Evolutionary conservation across 2,329 filamentous ascomycete species (phyloP).

Genomic region (Neofusicoccum umdonicola): DNA sequence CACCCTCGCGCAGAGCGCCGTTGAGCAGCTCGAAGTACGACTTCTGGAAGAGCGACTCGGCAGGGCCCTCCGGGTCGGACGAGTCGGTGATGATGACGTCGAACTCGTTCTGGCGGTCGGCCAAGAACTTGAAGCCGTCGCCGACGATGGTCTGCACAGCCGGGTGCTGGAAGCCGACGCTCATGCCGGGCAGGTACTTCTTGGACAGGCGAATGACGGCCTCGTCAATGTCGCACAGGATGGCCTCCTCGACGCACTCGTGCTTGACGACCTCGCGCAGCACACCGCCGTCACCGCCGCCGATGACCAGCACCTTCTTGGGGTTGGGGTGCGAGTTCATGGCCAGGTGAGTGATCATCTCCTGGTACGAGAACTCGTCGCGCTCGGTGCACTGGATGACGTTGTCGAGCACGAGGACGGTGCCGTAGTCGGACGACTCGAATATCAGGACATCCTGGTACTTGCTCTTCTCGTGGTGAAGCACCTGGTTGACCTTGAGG

Average conservation of each 20-base stretch:
- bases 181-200: conserved; percentile 94
- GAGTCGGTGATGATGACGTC: conserved; percentile 99
- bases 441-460: conserved; percentile 99
- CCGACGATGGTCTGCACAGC: conserved; percentile 90
- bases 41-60: conserved; percentile 96
- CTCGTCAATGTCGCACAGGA: conserved; percentile 98
- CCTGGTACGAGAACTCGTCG: conserved; percentile 99
- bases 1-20: conserved; percentile 86
- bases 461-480: conserved; percentile 98
- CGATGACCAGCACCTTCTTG: conserved; percentile 97
- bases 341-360: conserved; percentile 99
- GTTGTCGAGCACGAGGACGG: conserved; percentile 94
- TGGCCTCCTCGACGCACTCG: conserved; percentile 91
- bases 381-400: conserved; percentile 98
- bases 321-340: conserved; percentile 98
- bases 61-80: conserved; percentile 93
- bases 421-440: conserved; percentile 95
- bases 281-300: conserved; percentile 94
- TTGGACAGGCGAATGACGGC: conserved; percentile 98
- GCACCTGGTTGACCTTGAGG: conserved; percentile 92
- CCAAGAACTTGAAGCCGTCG: conserved; percentile 98
- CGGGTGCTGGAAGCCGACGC: conserved; percentile 87
- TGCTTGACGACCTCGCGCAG: conserved; percentile 99
- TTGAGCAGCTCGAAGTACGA: conserved; percentile 94
- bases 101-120: conserved; percentile 94